Evolutionary conservation across 257 asterid genomes (phyloP).

Genomic region (Penstemon barbatus): DNA sequence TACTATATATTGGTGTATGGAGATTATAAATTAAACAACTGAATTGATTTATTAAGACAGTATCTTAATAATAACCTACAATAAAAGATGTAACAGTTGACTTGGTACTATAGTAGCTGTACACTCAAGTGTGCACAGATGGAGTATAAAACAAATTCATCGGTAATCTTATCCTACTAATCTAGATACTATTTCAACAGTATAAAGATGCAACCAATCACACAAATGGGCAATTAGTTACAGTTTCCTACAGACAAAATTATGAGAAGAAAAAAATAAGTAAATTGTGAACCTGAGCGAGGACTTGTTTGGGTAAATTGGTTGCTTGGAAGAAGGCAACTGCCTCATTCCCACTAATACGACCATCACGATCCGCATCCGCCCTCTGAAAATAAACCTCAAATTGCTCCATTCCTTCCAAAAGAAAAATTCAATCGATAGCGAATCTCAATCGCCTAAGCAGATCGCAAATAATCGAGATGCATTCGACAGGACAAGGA

Average conservation of each 20-base stretch:
- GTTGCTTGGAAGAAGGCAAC: conserved; percentile 74
- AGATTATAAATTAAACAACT: too few species aligned
- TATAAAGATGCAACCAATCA: neutral
- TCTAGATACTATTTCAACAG: neutral
- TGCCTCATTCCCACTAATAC: conserved; percentile 88
- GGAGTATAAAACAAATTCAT: too few species aligned
- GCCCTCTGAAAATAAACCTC: conserved; percentile 83
- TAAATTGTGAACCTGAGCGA: conserved; percentile 71
- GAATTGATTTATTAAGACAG: too few species aligned
- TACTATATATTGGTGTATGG: too few species aligned
- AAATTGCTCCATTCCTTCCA: conserved; percentile 52
- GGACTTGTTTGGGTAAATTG: conserved; percentile 78
- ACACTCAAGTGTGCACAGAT: too few species aligned
- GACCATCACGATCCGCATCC: conserved; percentile 95
- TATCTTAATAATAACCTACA: too few species aligned
- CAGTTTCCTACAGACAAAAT: neutral
- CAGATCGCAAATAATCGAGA: neutral
- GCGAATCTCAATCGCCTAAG: neutral
- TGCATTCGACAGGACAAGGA: neutral
- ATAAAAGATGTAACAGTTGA: too few species aligned
- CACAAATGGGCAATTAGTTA: neutral
- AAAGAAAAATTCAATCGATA: neutral
- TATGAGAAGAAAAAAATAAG: conserved; percentile 3
- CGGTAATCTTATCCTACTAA: neutral
- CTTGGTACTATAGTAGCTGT: too few species aligned